These are phyloP conservation scores for Pseudocercospora pini-densiflorae DNA, from an alignment of 2,329 filamentous ascomycete species.

Conservation along the genomic window DNA sequence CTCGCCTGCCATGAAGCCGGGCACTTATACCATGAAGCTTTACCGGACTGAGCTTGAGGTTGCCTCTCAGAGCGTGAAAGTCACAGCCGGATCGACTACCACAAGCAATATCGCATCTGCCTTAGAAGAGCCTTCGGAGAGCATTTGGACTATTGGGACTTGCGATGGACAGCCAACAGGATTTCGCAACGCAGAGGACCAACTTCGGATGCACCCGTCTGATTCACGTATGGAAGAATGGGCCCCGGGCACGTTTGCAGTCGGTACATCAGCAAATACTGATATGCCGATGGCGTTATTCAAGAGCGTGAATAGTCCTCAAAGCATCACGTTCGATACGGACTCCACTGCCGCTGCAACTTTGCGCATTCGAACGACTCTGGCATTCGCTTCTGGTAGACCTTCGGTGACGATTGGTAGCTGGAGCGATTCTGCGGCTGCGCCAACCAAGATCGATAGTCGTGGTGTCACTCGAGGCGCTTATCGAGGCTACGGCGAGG, in stretches of 20 bases:
- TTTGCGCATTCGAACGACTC: constrained; percentile 19
- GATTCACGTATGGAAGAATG: constrained; percentile 37
- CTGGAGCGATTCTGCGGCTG: constrained; percentile 5
- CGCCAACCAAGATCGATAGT: constrained; percentile 21
- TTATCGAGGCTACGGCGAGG: constrained; percentile 23
- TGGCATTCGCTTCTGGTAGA: constrained; percentile 21
- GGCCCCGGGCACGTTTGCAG: constrained; percentile 16
- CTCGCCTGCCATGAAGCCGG: constrained; percentile 69
- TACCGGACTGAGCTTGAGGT: constrained; percentile 65
- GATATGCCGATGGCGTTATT: constrained; percentile 25
- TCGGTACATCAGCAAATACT: constrained; percentile 9
- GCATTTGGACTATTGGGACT: constrained; percentile 66
- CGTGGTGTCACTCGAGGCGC: constrained; percentile 24
- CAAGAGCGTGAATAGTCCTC: constrained; percentile 19
- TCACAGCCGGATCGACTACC: constrained; percentile 55
- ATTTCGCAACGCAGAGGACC: constrained; percentile 70
- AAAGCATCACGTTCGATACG: constrained; percentile 16
- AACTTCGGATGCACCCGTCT: constrained; percentile 70
- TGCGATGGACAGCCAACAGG: constrained; percentile 65
- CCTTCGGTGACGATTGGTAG: constrained; percentile 15
- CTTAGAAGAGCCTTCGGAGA: constrained; percentile 53
- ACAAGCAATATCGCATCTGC: constrained; percentile 58
- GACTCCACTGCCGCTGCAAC: constrained; percentile 18
- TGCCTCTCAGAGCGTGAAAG: constrained; percentile 54
- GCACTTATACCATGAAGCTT: constrained; percentile 70